Conservation (phyloP, 2,329 filamentous ascomycete genomes). For the Neonectria magnoliae region DNA sequence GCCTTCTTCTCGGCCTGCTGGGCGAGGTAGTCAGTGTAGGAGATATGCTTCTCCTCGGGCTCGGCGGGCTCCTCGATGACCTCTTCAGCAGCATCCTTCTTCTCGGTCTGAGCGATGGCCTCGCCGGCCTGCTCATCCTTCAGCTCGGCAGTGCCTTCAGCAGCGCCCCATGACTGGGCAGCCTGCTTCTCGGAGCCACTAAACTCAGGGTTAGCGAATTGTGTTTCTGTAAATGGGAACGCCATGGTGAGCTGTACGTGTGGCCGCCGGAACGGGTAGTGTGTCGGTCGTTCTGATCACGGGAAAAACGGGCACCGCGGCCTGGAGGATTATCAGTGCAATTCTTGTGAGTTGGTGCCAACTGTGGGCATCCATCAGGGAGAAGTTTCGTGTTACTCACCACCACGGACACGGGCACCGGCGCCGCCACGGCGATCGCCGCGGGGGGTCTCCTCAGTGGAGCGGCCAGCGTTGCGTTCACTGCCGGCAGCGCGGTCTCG, state of each 20-base stretch:
- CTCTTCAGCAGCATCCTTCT: conserved; percentile 74
- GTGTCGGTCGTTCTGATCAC: conserved; percentile 67
- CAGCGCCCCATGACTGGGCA: conserved; percentile 88
- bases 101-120: conserved; percentile 85
- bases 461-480: conserved; percentile 83
- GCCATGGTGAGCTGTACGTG: conserved; percentile 53
- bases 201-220: conserved; percentile 38
- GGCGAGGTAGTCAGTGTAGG: conserved; percentile 88
- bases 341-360: conserved; percentile 3
- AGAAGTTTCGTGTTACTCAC: conserved; percentile 50
- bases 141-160: conserved; percentile 83
- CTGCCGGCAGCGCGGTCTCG: conserved; percentile 86
- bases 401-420: conserved; percentile 70
- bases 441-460: conserved; percentile 73
- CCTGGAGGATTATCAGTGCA: conserved; percentile 48
- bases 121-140: conserved; percentile 93
- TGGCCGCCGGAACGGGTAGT: conserved; percentile 53
- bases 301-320: conserved; percentile 63
- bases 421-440: conserved; percentile 68
- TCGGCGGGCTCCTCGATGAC: conserved; percentile 63
- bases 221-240: neutral
- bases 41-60: conserved; percentile 88
- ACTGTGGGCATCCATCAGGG: neutral
- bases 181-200: conserved; percentile 88
- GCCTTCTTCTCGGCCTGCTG: conserved; percentile 78